Evolutionary conservation across 495 filamentous ascomycete genomes (phyloP), one percentile per base, ranked within the genome.

Genomic region (Annulohypoxylon maeteangense): DNA sequence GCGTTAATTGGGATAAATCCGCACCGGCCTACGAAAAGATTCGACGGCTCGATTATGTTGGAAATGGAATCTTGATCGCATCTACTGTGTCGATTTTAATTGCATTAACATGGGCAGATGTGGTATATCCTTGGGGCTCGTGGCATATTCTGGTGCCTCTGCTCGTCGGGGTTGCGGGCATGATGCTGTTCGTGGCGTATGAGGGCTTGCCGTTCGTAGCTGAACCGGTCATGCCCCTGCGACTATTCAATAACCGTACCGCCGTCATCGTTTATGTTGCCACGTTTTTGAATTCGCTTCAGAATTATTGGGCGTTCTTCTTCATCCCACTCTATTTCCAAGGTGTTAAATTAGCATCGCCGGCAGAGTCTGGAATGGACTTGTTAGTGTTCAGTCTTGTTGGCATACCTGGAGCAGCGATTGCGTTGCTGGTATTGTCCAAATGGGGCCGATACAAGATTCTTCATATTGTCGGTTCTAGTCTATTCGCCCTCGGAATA

Each of bases 251-350:
- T 23, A 72, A 80, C 29, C 74, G 76, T 16, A 80, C 76, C 2
- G 76, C 77, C 0, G 42, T 68, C 12, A 68, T 68, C 44, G 64
- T 65, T 16, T 71, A 74, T 38, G 51, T 60, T n/a, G 20, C 65
- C 38, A 77, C 71, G 0, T 80, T 75, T 56, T 22, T 74, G 7
- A 59, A 59, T n/a, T 67, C 75, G 7, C 40, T 70, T n/a, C 40
- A 72, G 10, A 72, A 68, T 20, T 75, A 74, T 25, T 85, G 77
- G 80, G 57, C 74, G n/a, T 67, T 75, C 44, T 85, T 81, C 71
- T 86, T 84, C 62, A 45, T 87, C 0, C 81, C 84, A 0, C 70
- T 87, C 7, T 87, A 85, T 68, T 86, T 86, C 74, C 83, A 85
- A 54, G 71, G 74, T 0, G 81, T 85, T 1, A 73, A 72, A 3